Percentiles rank a stretch among this genome's conserved stretches.
Conservation (phyloP, 208 protist species). For the Trypanosoma vivax region DNA sequence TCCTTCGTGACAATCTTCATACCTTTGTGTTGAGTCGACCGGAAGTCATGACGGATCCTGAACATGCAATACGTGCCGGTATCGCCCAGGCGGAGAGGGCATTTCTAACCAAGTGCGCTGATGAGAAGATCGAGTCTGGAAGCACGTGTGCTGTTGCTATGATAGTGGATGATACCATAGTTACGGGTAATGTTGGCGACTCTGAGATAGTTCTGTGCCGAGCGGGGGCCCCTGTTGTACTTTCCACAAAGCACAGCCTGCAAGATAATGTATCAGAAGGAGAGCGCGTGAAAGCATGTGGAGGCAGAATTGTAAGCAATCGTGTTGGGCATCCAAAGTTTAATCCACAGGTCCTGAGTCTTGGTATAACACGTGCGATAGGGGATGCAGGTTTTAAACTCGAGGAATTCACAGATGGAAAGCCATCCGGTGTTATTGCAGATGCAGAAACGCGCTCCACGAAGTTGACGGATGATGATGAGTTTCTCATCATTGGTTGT, state of each 20-base stretch:
- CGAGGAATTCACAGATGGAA: slow-evolving; percentile 73
- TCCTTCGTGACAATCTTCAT: slow-evolving; percentile 76
- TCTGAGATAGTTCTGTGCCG: slow-evolving; percentile 78
- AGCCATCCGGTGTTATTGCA: slow-evolving; percentile 72
- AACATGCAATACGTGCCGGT: slow-evolving; percentile 64
- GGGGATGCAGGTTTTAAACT: slow-evolving; percentile 93
- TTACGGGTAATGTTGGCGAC: slow-evolving; percentile 88
- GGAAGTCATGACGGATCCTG: slow-evolving; percentile 53
- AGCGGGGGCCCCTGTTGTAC: slow-evolving; percentile 55
- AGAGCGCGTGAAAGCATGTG: slow-evolving; percentile 79
- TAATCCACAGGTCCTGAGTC: slow-evolving; percentile 80
- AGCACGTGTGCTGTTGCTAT: slow-evolving; percentile 81
- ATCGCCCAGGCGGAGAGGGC: slow-evolving; percentile 79
- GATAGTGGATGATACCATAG: slow-evolving; percentile 73
- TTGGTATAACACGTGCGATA: slow-evolving; percentile 91
- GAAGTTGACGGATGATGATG: slow-evolving; percentile 69
- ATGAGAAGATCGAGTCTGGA: slow-evolving; percentile 77
- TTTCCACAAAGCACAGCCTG: slow-evolving; percentile 82
- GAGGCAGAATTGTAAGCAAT: slow-evolving; percentile 87
- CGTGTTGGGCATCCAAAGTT: slow-evolving; percentile 91
- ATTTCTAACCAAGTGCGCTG: slow-evolving; percentile 57
- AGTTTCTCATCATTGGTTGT: slow-evolving; percentile 90
- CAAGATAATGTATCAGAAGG: slow-evolving; percentile 62
- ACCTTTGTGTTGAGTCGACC: slow-evolving; percentile 56
- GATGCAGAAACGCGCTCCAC: slow-evolving; percentile 58